phyloP scores from a whole-genome alignment of 2,329 filamentous ascomycete genomes.

The Fusarium pseudocircinatum region DNA sequence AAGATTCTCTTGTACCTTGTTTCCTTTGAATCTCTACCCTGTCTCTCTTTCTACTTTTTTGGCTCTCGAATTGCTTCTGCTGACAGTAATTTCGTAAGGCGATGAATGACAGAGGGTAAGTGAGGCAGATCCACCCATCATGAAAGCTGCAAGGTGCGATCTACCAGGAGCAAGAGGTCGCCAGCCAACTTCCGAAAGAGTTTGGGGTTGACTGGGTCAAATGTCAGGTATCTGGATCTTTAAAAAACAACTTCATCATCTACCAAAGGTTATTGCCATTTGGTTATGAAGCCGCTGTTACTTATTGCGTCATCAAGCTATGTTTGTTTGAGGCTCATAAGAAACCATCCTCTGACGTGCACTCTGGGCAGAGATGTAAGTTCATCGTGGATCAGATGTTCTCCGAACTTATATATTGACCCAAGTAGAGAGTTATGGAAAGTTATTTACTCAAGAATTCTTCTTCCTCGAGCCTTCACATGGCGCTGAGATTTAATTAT shows the following conservation, averaged over 20 bases:
- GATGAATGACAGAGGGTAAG: too few relatives aligned
- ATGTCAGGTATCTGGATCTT: rapidly evolving
- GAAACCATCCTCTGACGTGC: rapidly evolving
- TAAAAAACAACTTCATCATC: too few relatives aligned
- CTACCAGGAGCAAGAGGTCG: not conserved
- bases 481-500: not conserved
- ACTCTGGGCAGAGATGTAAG: rapidly evolving
- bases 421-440: not conserved
- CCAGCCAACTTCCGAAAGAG: rapidly evolving
- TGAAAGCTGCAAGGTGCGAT: not conserved
- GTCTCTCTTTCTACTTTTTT: rapidly evolving
- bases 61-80: too few relatives aligned
- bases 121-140: not conserved
- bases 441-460: too few relatives aligned
- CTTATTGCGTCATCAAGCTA: rapidly evolving
- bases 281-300: rapidly evolving
- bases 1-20: rapidly evolving
- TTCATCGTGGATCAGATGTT: rapidly evolving
- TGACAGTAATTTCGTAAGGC: too few relatives aligned
- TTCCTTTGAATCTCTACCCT: rapidly evolving
- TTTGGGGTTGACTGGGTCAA: rapidly evolving
- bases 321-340: too few relatives aligned
- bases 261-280: not conserved
- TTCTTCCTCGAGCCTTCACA: not conserved
- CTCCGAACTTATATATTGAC: rapidly evolving